A percentile compares a stretch with the other conserved stretches of the same genome.
These are phyloP conservation scores for Naganishia sp. DNA, from an alignment of 1,284 basidiomycete species.

Conservation along the genomic window DNA sequence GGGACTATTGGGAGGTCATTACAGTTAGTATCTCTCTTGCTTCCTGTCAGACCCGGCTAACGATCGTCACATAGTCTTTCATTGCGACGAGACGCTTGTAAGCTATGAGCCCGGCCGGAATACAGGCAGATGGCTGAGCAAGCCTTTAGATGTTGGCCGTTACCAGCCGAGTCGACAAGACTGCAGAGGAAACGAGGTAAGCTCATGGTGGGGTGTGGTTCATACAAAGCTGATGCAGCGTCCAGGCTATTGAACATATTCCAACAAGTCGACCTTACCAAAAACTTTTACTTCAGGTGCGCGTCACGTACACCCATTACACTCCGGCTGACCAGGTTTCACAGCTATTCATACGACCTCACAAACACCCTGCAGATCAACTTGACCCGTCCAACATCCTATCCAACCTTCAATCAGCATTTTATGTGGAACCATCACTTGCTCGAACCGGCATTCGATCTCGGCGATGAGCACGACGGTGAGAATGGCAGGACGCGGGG, in stretches of 20 bases:
- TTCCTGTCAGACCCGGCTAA: not conserved
- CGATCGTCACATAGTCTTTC: slow-evolving; percentile 65
- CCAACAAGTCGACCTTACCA: slow-evolving; percentile 94
- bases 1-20: slow-evolving; percentile 92
- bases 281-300: slow-evolving; percentile 99
- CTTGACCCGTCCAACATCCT: slow-evolving; percentile 63
- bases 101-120: not conserved
- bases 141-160: slow-evolving; percentile 46
- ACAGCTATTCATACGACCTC: slow-evolving; percentile 92
- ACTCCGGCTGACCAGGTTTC: not conserved
- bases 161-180: slow-evolving; percentile 62
- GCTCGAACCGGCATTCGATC: slow-evolving; percentile 63
- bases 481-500: slow-evolving; percentile 22
- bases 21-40: slow-evolving; percentile 53
- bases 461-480: slow-evolving; percentile 34
- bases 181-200: slow-evolving; percentile 74
- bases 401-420: slow-evolving; percentile 70
- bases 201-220: slow-evolving; percentile 35
- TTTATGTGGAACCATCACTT: slow-evolving; percentile 97
- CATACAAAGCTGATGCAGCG: slow-evolving; percentile 2
- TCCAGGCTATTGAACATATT: slow-evolving; percentile 77
- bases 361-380: slow-evolving; percentile 94
- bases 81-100: slow-evolving; percentile 90
- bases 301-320: slow-evolving; percentile 6
- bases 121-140: not conserved